Percentiles rank a stretch among this genome's conserved stretches.
These are phyloP conservation scores for Microsporum canis DNA, from an alignment of 2,329 filamentous ascomycete genomes.

Conservation along the genomic window DNA sequence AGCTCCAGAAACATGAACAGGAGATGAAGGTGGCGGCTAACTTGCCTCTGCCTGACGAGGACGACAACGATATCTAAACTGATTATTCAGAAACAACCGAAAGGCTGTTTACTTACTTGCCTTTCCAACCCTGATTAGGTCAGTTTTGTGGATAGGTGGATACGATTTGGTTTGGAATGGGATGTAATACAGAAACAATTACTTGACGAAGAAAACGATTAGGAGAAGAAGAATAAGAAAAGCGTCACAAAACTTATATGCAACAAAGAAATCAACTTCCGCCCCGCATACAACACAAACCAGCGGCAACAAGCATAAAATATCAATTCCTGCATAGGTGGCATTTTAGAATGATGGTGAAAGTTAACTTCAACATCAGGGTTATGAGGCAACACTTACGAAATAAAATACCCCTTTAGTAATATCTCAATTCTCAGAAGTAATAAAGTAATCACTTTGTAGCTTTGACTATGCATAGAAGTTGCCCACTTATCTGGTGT, in stretches of 20 bases:
- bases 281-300: not conserved
- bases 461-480: no score
- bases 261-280: not conserved
- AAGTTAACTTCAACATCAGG: not conserved
- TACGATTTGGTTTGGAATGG: not conserved
- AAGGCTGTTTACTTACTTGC: not conserved
- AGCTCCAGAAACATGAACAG: conserved; percentile 69
- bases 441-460: no score
- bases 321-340: not conserved
- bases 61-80: conserved; percentile 54
- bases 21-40: conserved; percentile 75
- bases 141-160: not conserved
- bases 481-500: no score
- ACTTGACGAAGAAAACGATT: not conserved
- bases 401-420: not conserved
- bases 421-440: not conserved
- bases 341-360: not conserved
- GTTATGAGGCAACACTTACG: not conserved
- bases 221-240: not conserved
- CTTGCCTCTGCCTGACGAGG: conserved; percentile 88
- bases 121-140: not conserved
- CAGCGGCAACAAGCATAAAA: not conserved
- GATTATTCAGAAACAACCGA: not conserved
- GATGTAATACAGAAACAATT: conserved; percentile 3
- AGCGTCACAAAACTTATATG: not conserved